Evolutionary conservation across 306 rosid species (phyloP), one percentile per base, ranked within the genome.

Genomic region (Luffa aegyptiaca): DNA sequence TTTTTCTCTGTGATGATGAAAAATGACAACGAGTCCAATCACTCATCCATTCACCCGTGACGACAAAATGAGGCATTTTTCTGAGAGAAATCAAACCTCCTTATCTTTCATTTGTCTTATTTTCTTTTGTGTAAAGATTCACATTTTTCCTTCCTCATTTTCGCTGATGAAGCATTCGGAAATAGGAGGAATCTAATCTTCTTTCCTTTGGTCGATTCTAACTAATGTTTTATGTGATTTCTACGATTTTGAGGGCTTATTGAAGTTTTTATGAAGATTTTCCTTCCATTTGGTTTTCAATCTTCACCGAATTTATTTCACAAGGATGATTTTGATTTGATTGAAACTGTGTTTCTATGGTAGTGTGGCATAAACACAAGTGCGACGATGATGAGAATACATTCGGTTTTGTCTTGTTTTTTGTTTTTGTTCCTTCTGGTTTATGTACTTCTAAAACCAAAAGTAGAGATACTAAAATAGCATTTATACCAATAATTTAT

Each of bases 21-120:
- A 45, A 66, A 35, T 5, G 84, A 82, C 77, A 81, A 82, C 84
- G 81, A 82, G 84, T 82, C 81, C 64, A 81, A 82, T 82, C 81
- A 52, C 41, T 79, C 21, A 82, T 82, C 84, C 81, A 82, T 82
- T 82, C 71, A 77, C 20, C 81, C 78, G 6, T 77, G 84, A 82
- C 44, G 84, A 82, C 81, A 82, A 75, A 82, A 4, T 64, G 84
- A 82, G 84, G 84, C 84, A 82, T 82, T 82, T 82, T 81, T 82
- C 81, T 77, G 84, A 82, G 84, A 82, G 81, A 56, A 72, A 66
- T 66, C 16, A 20, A 65, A 17, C 39, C 76, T 53, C 80, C 45
- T 2, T 8, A 12, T 13, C 31, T 26, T 26, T 26, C 31, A 26
- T 26, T 26, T n/a, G n/a, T n/a, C n/a, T n/a, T n/a, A n/a, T 6